These are phyloP conservation scores for Wickerhamomyces sp. DNA, from an alignment of 1,139 yeast species.

Conservation along the genomic window DNA sequence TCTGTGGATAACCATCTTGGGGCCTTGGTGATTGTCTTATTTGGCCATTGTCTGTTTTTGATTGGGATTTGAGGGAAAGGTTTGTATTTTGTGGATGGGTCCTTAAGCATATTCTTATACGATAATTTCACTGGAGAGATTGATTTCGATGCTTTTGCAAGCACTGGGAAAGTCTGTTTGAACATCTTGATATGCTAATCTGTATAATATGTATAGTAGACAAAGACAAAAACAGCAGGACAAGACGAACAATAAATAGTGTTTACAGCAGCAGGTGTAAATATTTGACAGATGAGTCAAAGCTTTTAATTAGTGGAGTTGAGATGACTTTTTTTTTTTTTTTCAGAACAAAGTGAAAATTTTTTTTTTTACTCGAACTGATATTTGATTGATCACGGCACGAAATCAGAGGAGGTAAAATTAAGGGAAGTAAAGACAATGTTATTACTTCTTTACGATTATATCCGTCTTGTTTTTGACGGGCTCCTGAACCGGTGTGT, in stretches of 20 bases:
- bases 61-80: slow-evolving; percentile 67
- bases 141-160: slow-evolving; percentile 52
- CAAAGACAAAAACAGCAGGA: neutral
- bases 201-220: neutral
- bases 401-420: too few species aligned
- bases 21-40: slow-evolving; percentile 63
- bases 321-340: neutral
- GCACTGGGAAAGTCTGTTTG: slow-evolving; percentile 11
- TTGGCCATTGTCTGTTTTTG: slow-evolving; percentile 80
- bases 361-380: neutral
- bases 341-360: neutral
- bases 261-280: neutral
- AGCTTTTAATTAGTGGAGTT: neutral
- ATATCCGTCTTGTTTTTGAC: too few species aligned
- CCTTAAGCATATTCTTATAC: slow-evolving; percentile 51
- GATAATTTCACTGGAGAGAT: slow-evolving; percentile 26
- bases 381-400: too few species aligned
- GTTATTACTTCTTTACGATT: too few species aligned
- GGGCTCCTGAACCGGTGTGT: too few species aligned
- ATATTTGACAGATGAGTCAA: neutral
- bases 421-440: too few species aligned
- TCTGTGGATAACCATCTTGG: slow-evolving; percentile 98
- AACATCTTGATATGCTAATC: slow-evolving; percentile 15
- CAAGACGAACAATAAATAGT: neutral
- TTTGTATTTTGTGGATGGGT: slow-evolving; percentile 75